Base-by-base conservation (phyloP, 495 filamentous ascomycete genomes). In the Usnea hakonensis region DNA sequence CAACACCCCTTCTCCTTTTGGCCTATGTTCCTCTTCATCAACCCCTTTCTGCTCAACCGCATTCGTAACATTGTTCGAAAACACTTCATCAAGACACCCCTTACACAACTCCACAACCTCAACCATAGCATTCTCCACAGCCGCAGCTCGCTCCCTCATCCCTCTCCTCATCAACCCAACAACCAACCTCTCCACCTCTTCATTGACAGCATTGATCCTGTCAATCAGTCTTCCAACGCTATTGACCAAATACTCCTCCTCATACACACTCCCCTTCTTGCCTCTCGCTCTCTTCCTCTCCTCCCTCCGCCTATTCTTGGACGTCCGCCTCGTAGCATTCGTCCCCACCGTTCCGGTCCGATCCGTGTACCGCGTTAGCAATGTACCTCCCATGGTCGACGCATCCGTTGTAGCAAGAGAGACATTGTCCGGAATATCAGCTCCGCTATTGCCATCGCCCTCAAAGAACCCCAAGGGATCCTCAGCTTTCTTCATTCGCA, bases 201-300 rank as follows among this genome's bases (percentile, higher is more conserved):
- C 75, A 21, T 82, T 77, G 2, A 86, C 77, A 11, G 75, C 75
- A 70, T 91, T 90, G n/a, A 96, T 83, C 23, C 92, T 79, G 69
- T 96, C 90, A 28, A 95, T 83, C 43, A 97, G 77, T 40, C 94
- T 77, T n/a, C 87, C 79, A 38, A 96, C 85, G 65, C 86, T 90
- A 68, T 89, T 93, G 50, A 96, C 85, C 14, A 98, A 79, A 71
- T 98, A 97, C 74, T 97, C 94, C 72, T 97, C 94, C 69, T 98
- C 94, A 71, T 97, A 98, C 6, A 98, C 87, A 46, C 87, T 96
- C 19, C 94, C 94, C 79, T 97, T 96, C 72, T 95, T 90, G 17
- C 94, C 94, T 32, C 90, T 81, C 1, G 94, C 94, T 9, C 91
- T 82, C 83, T 98, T 98, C 68, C 95, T 86, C 79, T 98, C 94